A percentile compares a stretch with the other conserved stretches of the same genome.
These are phyloP conservation scores for Coniferiporia sulphurascens DNA, from an alignment of 1,284 basidiomycete genomes.

Conservation along the genomic window DNA sequence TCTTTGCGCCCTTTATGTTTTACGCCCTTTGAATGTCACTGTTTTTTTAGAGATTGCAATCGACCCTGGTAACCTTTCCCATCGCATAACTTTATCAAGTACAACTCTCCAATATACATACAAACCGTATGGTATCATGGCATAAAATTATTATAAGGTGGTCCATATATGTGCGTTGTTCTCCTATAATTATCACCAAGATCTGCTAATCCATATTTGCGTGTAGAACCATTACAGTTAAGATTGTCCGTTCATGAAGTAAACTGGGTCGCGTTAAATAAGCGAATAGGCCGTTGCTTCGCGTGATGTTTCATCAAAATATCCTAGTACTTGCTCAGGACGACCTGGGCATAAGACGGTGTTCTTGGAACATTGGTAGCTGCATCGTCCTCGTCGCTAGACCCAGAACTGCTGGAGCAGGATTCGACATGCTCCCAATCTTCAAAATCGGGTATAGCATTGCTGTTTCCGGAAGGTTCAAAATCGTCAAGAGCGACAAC, in stretches of 20 bases:
- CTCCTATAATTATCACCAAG: neutral
- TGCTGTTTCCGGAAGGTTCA: neutral
- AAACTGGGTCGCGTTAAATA: neutral
- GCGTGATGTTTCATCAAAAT: neutral
- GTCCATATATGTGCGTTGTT: neutral
- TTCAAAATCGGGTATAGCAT: neutral
- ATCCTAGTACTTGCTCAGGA: conserved; percentile 5
- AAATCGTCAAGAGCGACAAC: conserved; percentile 17
- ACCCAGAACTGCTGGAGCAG: conserved; percentile 2
- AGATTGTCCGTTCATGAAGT: neutral
- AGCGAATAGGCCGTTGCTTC: neutral
- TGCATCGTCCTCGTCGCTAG: conserved; percentile 15
- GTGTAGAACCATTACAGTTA: neutral
- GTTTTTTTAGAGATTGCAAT: neutral
- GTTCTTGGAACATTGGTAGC: neutral
- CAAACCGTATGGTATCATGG: neutral
- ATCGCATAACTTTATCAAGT: neutral
- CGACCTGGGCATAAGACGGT: conserved; percentile 15
- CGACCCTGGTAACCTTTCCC: neutral
- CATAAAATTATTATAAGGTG: neutral
- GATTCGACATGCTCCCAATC: conserved; percentile 18
- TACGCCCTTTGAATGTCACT: neutral
- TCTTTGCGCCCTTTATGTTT: neutral
- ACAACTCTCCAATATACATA: neutral
- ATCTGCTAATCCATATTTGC: neutral